A percentile compares a stretch with the other conserved stretches of the same genome.
Conservation (phyloP, 2,329 filamentous ascomycete species). For the Botryotinia narcissicola region DNA sequence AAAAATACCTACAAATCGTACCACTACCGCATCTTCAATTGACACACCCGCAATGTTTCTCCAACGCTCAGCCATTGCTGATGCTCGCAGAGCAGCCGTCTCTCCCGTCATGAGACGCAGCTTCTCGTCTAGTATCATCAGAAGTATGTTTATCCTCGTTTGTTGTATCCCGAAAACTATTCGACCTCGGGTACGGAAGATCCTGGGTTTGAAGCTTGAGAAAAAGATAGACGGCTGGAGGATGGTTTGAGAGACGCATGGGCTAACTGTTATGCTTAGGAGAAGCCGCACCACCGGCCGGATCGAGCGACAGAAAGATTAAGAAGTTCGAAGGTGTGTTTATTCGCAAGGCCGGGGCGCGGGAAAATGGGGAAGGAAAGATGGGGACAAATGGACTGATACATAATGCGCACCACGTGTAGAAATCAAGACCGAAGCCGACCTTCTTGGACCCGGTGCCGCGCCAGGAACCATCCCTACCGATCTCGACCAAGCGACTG, state of each 20-base stretch:
- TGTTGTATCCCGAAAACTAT: slow-evolving; percentile 25
- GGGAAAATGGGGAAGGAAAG: neutral
- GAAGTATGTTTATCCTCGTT: slow-evolving; percentile 49
- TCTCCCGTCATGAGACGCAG: slow-evolving; percentile 54
- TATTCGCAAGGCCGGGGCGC: neutral
- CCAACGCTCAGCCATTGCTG: slow-evolving; percentile 60
- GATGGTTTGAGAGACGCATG: neutral
- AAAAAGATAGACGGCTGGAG: neutral
- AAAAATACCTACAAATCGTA: slow-evolving; percentile 20
- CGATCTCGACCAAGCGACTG: slow-evolving; percentile 93
- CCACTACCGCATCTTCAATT: slow-evolving; percentile 21
- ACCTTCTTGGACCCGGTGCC: slow-evolving; percentile 83
- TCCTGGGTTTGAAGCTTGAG: neutral
- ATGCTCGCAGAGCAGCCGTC: slow-evolving; percentile 58
- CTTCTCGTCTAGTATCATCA: slow-evolving; percentile 59
- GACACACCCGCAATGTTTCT: slow-evolving; percentile 54
- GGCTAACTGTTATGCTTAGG: slow-evolving; percentile 25
- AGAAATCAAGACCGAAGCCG: slow-evolving; percentile 82
- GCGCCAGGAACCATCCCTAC: slow-evolving; percentile 80
- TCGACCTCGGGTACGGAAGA: slow-evolving; percentile 23
- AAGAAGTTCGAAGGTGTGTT: slow-evolving; percentile 39
- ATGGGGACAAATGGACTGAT: slow-evolving; percentile 22
- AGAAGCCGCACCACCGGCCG: slow-evolving; percentile 31
- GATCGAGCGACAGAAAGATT: slow-evolving; percentile 32
- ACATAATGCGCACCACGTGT: slow-evolving; percentile 27